phyloP scores from a whole-genome alignment of 495 filamentous ascomycete genomes.

The Tuber borchii region DNA sequence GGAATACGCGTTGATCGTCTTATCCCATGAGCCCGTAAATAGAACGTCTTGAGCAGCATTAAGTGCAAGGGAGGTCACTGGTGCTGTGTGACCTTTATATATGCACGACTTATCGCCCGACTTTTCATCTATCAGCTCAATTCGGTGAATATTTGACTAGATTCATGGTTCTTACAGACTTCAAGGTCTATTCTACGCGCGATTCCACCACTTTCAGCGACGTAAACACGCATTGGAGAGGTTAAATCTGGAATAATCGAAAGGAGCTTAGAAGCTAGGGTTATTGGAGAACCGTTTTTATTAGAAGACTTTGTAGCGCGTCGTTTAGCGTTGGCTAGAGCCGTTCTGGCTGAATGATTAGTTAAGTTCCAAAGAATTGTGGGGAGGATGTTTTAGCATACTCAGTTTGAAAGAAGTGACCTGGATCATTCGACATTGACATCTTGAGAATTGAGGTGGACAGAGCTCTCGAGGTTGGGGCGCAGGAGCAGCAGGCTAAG shows the following conservation, averaged over 20 bases:
- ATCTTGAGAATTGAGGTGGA: slow-evolving; percentile 44
- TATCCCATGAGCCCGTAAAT: slow-evolving; percentile 92
- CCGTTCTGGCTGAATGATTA: slow-evolving; percentile 49
- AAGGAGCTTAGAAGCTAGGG: slow-evolving; percentile 76
- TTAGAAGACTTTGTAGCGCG: slow-evolving; percentile 76
- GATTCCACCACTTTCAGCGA: slow-evolving; percentile 76
- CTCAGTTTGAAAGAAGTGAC: slow-evolving; percentile 88
- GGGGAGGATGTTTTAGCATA: slow-evolving; percentile 45
- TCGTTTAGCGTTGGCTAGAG: slow-evolving; percentile 63
- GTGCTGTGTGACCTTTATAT: slow-evolving; percentile 60
- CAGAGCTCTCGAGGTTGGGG: background rate
- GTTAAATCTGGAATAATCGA: slow-evolving; percentile 64
- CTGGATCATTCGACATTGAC: slow-evolving; percentile 59
- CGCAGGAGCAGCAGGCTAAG: background rate
- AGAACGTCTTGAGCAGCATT: slow-evolving; percentile 54
- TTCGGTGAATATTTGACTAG: slow-evolving; percentile 13
- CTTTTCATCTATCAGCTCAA: background rate
- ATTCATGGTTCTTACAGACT: slow-evolving; percentile 54
- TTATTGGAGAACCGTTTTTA: slow-evolving; percentile 72
- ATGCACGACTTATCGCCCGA: slow-evolving; percentile 47
- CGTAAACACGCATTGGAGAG: slow-evolving; percentile 56
- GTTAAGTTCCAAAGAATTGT: background rate
- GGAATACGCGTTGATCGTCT: slow-evolving; percentile 77
- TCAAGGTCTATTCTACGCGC: slow-evolving; percentile 66
- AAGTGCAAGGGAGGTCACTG: slow-evolving; percentile 69